These are phyloP conservation scores for Stromatinia cepivora DNA, from an alignment of 2,329 filamentous ascomycete species.

Conservation along the genomic window DNA sequence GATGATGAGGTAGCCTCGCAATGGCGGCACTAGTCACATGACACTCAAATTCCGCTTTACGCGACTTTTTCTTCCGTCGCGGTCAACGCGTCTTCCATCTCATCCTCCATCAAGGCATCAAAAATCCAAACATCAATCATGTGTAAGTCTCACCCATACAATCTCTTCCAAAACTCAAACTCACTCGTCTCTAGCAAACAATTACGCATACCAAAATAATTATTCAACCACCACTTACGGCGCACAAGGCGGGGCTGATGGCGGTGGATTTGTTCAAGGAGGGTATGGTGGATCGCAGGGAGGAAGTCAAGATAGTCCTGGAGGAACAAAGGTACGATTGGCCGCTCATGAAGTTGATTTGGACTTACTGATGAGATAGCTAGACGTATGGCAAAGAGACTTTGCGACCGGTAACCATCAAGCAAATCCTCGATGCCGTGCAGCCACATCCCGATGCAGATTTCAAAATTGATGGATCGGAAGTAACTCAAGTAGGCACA, in stretches of 20 bases:
- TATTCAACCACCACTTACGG: conserved; percentile 42
- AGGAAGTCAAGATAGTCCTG: conserved; percentile 54
- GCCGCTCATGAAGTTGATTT: neutral
- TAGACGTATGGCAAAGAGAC: conserved; percentile 71
- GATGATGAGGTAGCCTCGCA: neutral
- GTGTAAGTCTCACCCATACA: neutral
- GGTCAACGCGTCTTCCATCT: conserved; percentile 19
- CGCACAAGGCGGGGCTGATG: conserved; percentile 58
- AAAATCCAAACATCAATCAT: neutral
- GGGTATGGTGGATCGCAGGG: conserved; percentile 55
- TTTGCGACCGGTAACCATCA: conserved; percentile 90
- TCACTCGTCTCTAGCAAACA: conserved; percentile 5
- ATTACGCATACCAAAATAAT: conserved; percentile 39
- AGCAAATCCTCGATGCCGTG: conserved; percentile 83
- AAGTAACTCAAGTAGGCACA: conserved; percentile 58
- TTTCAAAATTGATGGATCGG: conserved; percentile 78
- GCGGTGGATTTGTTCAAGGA: conserved; percentile 57
- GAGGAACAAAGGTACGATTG: conserved; percentile 47
- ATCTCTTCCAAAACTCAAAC: neutral
- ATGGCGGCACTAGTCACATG: neutral
- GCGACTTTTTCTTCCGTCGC: conserved; percentile 17
- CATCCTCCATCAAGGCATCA: neutral
- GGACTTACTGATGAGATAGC: conserved; percentile 10
- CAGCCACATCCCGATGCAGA: conserved; percentile 73
- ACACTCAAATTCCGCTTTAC: conserved; percentile 9